Conservation (phyloP, 2,329 filamentous ascomycete genomes). For the Ascochyta koolunga region DNA sequence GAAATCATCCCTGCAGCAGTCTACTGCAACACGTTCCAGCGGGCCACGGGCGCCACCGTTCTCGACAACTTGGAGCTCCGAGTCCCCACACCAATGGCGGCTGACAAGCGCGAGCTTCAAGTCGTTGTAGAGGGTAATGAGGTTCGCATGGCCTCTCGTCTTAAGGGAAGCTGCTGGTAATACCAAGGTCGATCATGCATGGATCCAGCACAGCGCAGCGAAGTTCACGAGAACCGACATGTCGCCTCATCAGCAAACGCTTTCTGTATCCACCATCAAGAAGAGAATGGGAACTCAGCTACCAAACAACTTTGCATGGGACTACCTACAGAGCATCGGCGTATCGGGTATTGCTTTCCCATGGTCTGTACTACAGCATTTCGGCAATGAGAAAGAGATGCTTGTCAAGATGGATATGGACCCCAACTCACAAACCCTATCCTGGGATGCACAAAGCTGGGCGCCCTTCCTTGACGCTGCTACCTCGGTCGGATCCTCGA, state of each 20-base stretch:
- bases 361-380: slow-evolving; percentile 51
- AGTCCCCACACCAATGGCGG: slow-evolving; percentile 47
- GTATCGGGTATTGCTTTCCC: slow-evolving; percentile 52
- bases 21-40: slow-evolving; percentile 50
- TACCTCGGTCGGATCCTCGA: slow-evolving; percentile 51
- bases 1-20: slow-evolving; percentile 54
- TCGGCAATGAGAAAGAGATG: slow-evolving; percentile 50
- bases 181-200: slow-evolving; percentile 25
- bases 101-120: slow-evolving; percentile 46
- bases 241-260: slow-evolving; percentile 4
- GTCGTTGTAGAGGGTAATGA: slow-evolving; percentile 41
- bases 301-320: slow-evolving; percentile 44
- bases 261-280: slow-evolving; percentile 35
- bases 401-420: slow-evolving; percentile 49
- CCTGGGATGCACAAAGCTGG: slow-evolving; percentile 45
- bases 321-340: slow-evolving; percentile 50
- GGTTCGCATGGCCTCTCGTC: slow-evolving; percentile 45
- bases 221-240: slow-evolving; percentile 19
- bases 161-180: slow-evolving; percentile 20
- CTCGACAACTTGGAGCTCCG: slow-evolving; percentile 45
- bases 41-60: slow-evolving; percentile 37
- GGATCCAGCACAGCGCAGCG: slow-evolving; percentile 44
- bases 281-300: slow-evolving; percentile 37
- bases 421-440: slow-evolving; percentile 22
- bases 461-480: slow-evolving; percentile 52